Conservation (phyloP, 2,329 filamentous ascomycete species). For the Graphilbum fragrans region DNA sequence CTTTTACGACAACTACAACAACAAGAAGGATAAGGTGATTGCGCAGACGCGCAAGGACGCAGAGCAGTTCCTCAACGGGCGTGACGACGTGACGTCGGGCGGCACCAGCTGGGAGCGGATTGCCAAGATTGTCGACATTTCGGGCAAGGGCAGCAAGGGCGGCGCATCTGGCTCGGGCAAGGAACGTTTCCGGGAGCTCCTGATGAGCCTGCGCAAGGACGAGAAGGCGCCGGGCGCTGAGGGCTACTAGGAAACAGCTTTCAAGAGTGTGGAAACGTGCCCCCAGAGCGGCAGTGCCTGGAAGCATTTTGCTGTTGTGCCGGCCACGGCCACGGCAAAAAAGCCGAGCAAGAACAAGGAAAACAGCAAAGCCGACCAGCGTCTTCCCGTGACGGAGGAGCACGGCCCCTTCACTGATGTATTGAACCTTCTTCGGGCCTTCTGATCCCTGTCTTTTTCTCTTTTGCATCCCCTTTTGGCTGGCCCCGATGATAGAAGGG, state of each 20-base stretch:
- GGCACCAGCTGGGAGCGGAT: conserved; percentile 99
- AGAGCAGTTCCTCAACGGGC: conserved; percentile 77
- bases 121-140: conserved; percentile 92
- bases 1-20: conserved; percentile 99
- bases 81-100: conserved; percentile 86
- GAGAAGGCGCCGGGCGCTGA: conserved; percentile 66
- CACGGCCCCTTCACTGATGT: no score
- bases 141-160: conserved; percentile 79
- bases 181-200: conserved; percentile 85
- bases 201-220: conserved; percentile 83
- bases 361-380: no score
- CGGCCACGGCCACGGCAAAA: no score
- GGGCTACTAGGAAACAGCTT: conserved; percentile 36
- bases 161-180: conserved; percentile 86
- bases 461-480: no score
- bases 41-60: conserved; percentile 82
- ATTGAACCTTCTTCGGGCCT: no score
- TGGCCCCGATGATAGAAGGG: no score
- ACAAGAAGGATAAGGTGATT: conserved; percentile 90
- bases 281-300: not conserved
- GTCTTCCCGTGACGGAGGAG: no score
- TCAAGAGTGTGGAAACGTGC: conserved; percentile 2
- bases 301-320: no score
- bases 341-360: no score
- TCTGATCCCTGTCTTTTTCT: no score